phyloP scores from a whole-genome alignment of 1,284 basidiomycete species.

The Ganoderma boninense region DNA sequence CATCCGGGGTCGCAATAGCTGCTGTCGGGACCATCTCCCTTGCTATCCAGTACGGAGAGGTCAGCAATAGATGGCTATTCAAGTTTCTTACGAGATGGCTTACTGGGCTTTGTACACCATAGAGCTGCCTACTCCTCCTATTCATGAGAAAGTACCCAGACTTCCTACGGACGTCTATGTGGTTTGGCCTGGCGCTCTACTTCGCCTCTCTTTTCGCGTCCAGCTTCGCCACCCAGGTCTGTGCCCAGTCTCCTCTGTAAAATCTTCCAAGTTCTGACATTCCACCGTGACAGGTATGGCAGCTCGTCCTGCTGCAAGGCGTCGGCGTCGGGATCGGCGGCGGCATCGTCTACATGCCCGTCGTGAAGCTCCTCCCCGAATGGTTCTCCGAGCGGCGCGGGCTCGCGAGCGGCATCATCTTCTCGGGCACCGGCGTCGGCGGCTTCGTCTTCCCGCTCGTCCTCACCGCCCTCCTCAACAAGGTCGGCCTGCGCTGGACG shows the following conservation, averaged over 20 bases:
- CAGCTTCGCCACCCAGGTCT: conserved; percentile 38
- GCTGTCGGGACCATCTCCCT: conserved; percentile 27
- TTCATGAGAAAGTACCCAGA: conserved; percentile 38
- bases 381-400: conserved; percentile 37
- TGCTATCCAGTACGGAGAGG: conserved; percentile 28
- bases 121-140: conserved; percentile 35
- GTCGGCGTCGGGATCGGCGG: conserved; percentile 37
- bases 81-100: background rate
- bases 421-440: conserved; percentile 39
- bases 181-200: conserved; percentile 33
- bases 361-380: conserved; percentile 34
- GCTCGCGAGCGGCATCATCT: conserved; percentile 39
- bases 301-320: conserved; percentile 40
- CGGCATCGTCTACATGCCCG: conserved; percentile 36
- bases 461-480: conserved; percentile 35
- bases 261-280: background rate
- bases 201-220: conserved; percentile 34
- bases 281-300: conserved; percentile 32
- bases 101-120: background rate
- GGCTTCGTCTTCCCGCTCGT: conserved; percentile 40
- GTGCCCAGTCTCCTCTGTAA: background rate
- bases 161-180: conserved; percentile 33
- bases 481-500: conserved; percentile 39
- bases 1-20: conserved; percentile 24
- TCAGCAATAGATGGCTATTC: background rate